Evolutionary conservation across 441 rosid species (phyloP).

Genomic region (Isatis lusitanica): DNA sequence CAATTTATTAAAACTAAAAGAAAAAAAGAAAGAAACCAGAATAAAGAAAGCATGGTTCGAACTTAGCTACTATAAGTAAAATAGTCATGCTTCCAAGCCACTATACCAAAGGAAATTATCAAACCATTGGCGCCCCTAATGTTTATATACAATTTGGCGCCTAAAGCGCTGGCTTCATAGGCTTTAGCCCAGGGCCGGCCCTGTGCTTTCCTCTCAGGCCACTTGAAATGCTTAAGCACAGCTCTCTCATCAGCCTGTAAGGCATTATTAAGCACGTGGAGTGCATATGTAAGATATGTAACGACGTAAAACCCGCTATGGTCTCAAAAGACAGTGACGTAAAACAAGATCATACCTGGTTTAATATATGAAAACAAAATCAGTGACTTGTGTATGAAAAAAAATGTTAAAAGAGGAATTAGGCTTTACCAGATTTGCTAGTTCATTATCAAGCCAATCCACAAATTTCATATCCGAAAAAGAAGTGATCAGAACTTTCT

Average conservation of each 20-base stretch:
- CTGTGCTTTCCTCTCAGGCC: constrained; percentile 96
- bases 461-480: constrained; percentile 68
- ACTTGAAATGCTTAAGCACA: constrained; percentile 88
- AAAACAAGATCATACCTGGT: background rate
- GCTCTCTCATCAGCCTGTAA: constrained; percentile 86
- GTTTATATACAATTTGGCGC: too few relatives aligned
- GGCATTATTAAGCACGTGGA: background rate
- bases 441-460: constrained; percentile 76
- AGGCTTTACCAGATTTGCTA: constrained; percentile 69
- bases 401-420: background rate
- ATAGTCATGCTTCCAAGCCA: too few relatives aligned
- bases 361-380: background rate
- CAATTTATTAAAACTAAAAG: too few relatives aligned
- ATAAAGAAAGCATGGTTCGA: too few relatives aligned
- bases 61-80: too few relatives aligned
- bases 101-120: too few relatives aligned
- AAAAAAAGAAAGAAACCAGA: too few relatives aligned
- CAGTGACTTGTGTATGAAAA: background rate
- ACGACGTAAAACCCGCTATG: background rate
- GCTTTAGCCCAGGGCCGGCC: too few relatives aligned
- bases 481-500: constrained; percentile 62
- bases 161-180: too few relatives aligned
- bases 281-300: constrained; percentile 11
- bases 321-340: background rate
- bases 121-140: too few relatives aligned